Percentiles rank a stretch among this genome's conserved stretches.
Conservation (phyloP, 257 asterid species). For the Avicennia marina region DNA sequence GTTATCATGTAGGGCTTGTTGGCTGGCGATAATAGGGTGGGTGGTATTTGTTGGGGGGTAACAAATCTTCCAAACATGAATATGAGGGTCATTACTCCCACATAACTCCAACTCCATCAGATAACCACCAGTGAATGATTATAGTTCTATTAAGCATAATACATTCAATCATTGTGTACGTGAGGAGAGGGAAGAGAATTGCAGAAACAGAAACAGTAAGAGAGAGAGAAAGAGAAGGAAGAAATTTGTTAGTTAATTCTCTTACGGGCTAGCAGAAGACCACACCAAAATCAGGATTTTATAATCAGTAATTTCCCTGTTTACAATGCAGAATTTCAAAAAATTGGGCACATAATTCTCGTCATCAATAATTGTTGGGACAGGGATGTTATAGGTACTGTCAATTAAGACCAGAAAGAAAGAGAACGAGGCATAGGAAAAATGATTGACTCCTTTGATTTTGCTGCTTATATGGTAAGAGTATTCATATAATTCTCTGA, state of each 20-base stretch:
- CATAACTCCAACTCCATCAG: not conserved
- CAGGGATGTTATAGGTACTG: no score
- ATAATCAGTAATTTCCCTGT: not conserved
- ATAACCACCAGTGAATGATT: not conserved
- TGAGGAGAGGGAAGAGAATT: not conserved
- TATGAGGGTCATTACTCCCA: not conserved
- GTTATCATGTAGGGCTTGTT: not conserved
- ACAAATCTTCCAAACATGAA: slow-evolving; percentile 1
- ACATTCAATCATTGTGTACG: not conserved
- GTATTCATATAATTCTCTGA: not conserved
- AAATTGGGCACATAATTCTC: no score
- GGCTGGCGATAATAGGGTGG: not conserved
- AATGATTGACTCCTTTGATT: no score
- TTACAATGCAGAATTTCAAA: not conserved
- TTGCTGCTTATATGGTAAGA: no score
- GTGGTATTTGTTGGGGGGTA: no score
- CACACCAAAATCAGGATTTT: not conserved
- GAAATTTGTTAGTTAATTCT: no score
- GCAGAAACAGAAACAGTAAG: not conserved
- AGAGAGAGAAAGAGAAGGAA: no score
- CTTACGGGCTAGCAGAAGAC: not conserved
- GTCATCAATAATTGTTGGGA: no score
- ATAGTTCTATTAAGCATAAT: not conserved
- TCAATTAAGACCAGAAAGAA: no score
- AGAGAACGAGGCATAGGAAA: no score